A percentile compares a stretch with the other conserved stretches of the same genome.
phyloP scores from a whole-genome alignment of 106 monocot species.

The Triglochin maritima region DNA sequence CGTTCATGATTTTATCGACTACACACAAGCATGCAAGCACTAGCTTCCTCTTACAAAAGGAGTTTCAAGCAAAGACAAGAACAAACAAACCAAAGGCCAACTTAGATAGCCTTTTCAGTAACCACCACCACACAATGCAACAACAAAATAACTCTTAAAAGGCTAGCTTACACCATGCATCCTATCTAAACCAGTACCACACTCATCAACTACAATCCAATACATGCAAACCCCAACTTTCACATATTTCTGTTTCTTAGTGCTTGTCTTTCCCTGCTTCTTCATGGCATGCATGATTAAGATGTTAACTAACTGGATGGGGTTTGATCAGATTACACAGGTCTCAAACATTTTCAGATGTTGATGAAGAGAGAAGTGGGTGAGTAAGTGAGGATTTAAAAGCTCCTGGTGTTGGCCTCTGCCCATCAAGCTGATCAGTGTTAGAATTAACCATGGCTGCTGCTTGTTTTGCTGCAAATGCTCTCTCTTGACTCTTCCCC shows the following conservation, averaged over 20 bases:
- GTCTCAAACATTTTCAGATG: slow-evolving; percentile 36
- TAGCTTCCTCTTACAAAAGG: background rate
- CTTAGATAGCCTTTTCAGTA: background rate
- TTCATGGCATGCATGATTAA: background rate
- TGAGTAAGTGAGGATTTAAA: slow-evolving; percentile 52
- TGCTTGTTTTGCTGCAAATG: slow-evolving; percentile 49
- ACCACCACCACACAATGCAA: background rate
- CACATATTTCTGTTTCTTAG: background rate
- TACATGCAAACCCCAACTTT: background rate
- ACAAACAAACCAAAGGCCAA: slow-evolving; percentile 6
- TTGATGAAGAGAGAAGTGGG: slow-evolving; percentile 50
- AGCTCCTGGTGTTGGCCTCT: slow-evolving; percentile 8
- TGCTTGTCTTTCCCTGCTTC: background rate
- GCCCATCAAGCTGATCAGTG: slow-evolving; percentile 7
- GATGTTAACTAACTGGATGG: background rate
- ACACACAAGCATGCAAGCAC: no score
- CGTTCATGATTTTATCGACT: no score
- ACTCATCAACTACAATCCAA: background rate
- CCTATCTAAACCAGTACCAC: background rate
- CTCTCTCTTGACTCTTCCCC: slow-evolving; percentile 81
- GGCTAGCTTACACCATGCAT: slow-evolving; percentile 2
- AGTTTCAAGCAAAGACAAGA: slow-evolving; percentile 1
- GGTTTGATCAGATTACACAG: background rate
- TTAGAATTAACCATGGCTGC: background rate
- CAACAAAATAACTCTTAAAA: slow-evolving; percentile 1